Evolutionary conservation across 257 asterid species (phyloP).

Genomic region (Nicotiana benthamiana): DNA sequence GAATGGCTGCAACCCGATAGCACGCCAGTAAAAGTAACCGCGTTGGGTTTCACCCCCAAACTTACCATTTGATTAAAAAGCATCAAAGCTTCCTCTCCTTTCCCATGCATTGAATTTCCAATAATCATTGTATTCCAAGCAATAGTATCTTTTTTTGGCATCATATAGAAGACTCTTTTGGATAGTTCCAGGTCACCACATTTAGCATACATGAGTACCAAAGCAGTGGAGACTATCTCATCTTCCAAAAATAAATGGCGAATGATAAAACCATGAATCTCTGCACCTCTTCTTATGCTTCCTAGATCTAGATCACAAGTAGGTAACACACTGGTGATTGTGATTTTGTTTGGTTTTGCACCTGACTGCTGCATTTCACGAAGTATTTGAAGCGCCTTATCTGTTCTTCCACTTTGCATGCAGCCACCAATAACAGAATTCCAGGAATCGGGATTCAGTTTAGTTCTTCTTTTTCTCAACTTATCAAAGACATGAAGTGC

Average conservation of each 20-base stretch:
- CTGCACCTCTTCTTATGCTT: constrained; percentile 52
- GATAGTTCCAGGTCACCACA: constrained; percentile 48
- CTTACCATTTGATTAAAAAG: constrained; percentile 46
- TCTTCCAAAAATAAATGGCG: constrained; percentile 37
- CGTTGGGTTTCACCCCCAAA: constrained; percentile 46
- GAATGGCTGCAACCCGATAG: constrained; percentile 74
- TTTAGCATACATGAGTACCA: constrained; percentile 54
- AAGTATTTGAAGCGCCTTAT: constrained; percentile 37
- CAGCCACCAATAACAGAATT: constrained; percentile 61
- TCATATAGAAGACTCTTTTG: constrained; percentile 29
- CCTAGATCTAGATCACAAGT: constrained; percentile 41
- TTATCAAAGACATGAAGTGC: constrained; percentile 37
- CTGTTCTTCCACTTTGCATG: constrained; percentile 39
- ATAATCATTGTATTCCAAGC: constrained; percentile 70
- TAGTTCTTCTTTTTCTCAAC: constrained; percentile 39
- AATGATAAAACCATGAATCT: constrained; percentile 40
- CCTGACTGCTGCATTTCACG: constrained; percentile 46
- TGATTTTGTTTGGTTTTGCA: constrained; percentile 50
- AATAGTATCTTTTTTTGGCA: constrained; percentile 42
- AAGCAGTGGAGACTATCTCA: constrained; percentile 41
- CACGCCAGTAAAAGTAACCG: constrained; percentile 55
- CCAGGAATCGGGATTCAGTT: constrained; percentile 45
- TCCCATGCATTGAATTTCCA: constrained; percentile 66
- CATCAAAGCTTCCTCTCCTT: constrained; percentile 43
- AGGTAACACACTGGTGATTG: constrained; percentile 47